These are phyloP conservation scores for Elaeagnus macrophylla DNA, from an alignment of 306 rosid genomes.

Conservation along the genomic window DNA sequence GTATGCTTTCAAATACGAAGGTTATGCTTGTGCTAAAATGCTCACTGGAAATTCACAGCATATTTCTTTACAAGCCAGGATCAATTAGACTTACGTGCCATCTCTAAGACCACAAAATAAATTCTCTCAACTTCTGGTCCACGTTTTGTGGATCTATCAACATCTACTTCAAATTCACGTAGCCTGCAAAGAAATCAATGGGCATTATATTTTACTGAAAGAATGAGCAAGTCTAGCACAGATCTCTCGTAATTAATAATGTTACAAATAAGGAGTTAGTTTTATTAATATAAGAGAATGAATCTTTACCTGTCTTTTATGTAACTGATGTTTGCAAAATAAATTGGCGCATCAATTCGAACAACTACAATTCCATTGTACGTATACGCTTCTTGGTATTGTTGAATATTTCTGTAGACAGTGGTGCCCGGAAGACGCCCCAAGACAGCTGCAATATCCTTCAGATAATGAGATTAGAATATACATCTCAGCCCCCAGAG, in stretches of 20 bases:
- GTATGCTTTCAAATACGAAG: slow-evolving; percentile 3
- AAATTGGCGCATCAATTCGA: slow-evolving; percentile 90
- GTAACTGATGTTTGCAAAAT: slow-evolving; percentile 83
- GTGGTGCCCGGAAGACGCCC: slow-evolving; percentile 99
- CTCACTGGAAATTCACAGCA: neutral
- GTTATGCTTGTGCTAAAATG: neutral
- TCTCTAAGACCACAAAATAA: slow-evolving; percentile 75
- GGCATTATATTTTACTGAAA: slow-evolving; percentile 8
- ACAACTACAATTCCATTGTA: slow-evolving; percentile 93
- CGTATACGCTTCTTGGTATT: slow-evolving; percentile 91
- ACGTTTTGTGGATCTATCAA: slow-evolving; percentile 51
- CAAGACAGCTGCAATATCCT: slow-evolving; percentile 72
- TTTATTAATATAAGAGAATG: slow-evolving; percentile 3
- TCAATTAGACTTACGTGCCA: slow-evolving; percentile 79
- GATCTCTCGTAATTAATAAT: neutral
- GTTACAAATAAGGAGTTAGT: slow-evolving; percentile 1
- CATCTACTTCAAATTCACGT: slow-evolving; percentile 80
- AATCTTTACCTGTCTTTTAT: slow-evolving; percentile 75
- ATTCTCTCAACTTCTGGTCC: slow-evolving; percentile 94
- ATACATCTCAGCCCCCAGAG: neutral
- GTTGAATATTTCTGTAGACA: slow-evolving; percentile 70
- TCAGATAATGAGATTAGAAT: slow-evolving; percentile 16
- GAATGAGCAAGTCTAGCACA: slow-evolving; percentile 15
- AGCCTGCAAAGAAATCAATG: slow-evolving; percentile 42
- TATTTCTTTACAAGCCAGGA: neutral